Evolutionary conservation across 1,139 yeast species (phyloP), one percentile per base, ranked within the genome.

Genomic region (Suhomyces wounanorum): DNA sequence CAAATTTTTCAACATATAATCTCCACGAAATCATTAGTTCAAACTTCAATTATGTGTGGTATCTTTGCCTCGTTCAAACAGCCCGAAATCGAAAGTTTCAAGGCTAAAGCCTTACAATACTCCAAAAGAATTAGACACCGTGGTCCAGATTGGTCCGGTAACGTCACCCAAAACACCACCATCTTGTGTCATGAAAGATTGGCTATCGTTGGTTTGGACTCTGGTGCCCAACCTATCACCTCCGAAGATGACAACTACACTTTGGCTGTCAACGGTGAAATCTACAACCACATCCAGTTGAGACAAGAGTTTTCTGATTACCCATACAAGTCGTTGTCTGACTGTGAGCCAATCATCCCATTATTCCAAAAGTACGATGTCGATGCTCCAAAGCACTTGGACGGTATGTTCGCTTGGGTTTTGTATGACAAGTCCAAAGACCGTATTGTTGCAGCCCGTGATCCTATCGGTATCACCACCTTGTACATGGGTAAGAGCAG

Each of bases 101-200:
- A 92, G 74, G 82, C 86, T 53, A 85, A 85, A 67, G 98, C 98
- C 45, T 79, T 94, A 58, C 95, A 89, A 69, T 81, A 89, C 67
- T 82, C 98, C 58, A 92, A 91, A 74, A 82, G 91, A 72, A 87
- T 92, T 69, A 87, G 99, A 77, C 99, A 94, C 74, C 87, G 99
- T 75, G 99, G 99, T 63, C 99, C 99, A 59, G 99, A 94, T 75
- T 94, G 99, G 99, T 83, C 92, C 44, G 99, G 99, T 65, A 91
- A 90, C 83, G 70, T 82, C 58, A 77, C 82, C 59, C 83, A 85
- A 66, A 89, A 90, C 83, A 72, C 78, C 59, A 89, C 97, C 49
- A 85, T 87, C 57, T 75, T 94, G 62, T 85, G 89, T 62, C 99
- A 94, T 69, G 98, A 94, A 77, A 88, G 99, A 77, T 81, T 94